Conservation (phyloP, 345 rosid genomes). For the Theobroma cacao region DNA sequence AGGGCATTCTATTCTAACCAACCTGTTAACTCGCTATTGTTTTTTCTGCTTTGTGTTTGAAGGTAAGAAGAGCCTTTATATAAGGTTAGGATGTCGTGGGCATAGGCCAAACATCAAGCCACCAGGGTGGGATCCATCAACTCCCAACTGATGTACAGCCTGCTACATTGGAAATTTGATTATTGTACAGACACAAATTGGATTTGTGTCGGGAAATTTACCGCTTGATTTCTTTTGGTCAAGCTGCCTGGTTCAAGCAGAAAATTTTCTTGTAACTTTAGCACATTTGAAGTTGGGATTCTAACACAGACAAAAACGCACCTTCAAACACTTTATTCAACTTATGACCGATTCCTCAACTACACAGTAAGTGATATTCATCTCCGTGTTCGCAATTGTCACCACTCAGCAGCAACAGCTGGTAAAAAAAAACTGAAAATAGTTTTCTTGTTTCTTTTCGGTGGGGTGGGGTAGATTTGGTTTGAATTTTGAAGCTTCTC, state of each 20-base stretch:
- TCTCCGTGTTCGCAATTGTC: too few species aligned
- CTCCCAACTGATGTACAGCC: conserved; percentile 26
- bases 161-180: conserved; percentile 3
- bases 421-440: too few species aligned
- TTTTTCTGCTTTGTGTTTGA: neutral
- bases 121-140: conserved; percentile 76
- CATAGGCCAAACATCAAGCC: conserved; percentile 87
- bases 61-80: conserved; percentile 88
- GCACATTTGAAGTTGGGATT: too few species aligned
- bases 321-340: too few species aligned
- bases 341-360: too few species aligned
- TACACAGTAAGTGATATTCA: too few species aligned
- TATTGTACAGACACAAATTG: neutral
- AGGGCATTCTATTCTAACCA: neutral
- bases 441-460: too few species aligned
- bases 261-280: neutral
- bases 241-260: neutral
- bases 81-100: conserved; percentile 85
- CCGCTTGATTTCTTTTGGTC: neutral
- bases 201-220: neutral
- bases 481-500: too few species aligned
- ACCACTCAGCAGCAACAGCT: too few species aligned
- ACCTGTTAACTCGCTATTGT: neutral
- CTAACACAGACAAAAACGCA: too few species aligned
- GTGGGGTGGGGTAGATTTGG: too few species aligned